Evolutionary conservation across 2,329 filamentous ascomycete species (phyloP), one percentile per base, ranked within the genome.

Genomic region (Trichophyton equinum): DNA sequence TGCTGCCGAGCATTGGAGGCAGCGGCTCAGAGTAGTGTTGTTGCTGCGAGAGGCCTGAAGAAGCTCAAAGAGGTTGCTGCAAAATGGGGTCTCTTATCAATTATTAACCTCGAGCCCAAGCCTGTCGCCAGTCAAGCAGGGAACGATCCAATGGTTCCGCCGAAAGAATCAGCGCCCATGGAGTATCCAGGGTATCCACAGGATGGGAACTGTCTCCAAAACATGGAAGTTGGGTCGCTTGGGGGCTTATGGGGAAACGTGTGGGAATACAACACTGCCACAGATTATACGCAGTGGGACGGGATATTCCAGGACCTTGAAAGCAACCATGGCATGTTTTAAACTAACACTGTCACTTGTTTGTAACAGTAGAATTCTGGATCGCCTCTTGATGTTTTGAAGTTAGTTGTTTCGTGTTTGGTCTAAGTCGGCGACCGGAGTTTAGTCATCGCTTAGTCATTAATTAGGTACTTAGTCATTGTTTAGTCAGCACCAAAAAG

Each of bases 1-100:
- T 73, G 73, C 1, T 76, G 73, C 59, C 70, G 69, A 6, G 72
- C 73, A 65, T 63, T 76, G 3, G 51, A 60, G 18, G 47, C 44
- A 25, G 44, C 44, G 55, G 18, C 36, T 8, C 8, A 9, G 25
- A 20, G n/a, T 15, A 38, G 25, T 11, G 25, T 40, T 1, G 25
- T 53, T 15, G 47, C 58, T 8, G 47, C 27, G 11, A 18, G 58
- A 51, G 58, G 55, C 56, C 40, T 61, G 36, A 57, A 61, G 44
- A 47, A 58, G 11, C 60, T 61, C 55, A 59, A 42, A 30, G 44
- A 58, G 36, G 33, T 61, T 4, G 49, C 53, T 30, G 53, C 30
- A 40, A 61, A 61, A 44, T 61, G 60, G 60, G 60, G 60, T 5
- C 55, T 58, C 22, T 58, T 61, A 40, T 49, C 51, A 22, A 55